Percentiles rank a stretch among this genome's conserved stretches.
Conservation (phyloP, 768 basidiomycete genomes). For the Pulveroboletus sp. region DNA sequence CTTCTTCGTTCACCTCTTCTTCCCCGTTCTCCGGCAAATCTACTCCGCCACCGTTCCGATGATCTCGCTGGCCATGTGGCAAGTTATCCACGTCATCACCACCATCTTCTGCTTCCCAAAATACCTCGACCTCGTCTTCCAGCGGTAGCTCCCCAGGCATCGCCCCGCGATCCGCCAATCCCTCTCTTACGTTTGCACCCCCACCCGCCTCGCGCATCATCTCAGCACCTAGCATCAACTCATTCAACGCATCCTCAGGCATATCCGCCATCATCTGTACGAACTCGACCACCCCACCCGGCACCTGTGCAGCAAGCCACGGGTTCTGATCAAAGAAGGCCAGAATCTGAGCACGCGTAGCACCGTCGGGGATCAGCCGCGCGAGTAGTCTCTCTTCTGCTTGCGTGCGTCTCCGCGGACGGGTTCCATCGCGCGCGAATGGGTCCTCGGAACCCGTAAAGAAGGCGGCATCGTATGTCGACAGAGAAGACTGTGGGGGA, state of each 20-base stretch:
- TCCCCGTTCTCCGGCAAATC: conserved; percentile 36
- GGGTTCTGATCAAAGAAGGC: conserved; percentile 58
- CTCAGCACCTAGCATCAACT: conserved; percentile 48
- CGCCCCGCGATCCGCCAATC: conserved; percentile 18
- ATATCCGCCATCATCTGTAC: conserved; percentile 51
- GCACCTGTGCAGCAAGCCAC: conserved; percentile 50
- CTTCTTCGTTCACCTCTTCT: too few relatives aligned
- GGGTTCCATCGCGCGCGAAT: conserved; percentile 26
- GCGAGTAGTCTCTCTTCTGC: conserved; percentile 50
- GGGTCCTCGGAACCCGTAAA: conserved; percentile 62
- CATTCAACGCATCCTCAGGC: conserved; percentile 55
- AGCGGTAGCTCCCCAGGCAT: conserved; percentile 44
- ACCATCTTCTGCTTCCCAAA: conserved; percentile 21
- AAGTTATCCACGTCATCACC: conserved; percentile 26
- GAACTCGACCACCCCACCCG: conserved; percentile 62
- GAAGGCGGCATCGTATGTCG: conserved; percentile 66
- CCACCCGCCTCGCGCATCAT: conserved; percentile 32
- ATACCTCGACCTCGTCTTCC: conserved; percentile 30
- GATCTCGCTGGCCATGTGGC: conserved; percentile 17
- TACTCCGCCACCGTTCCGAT: conserved; percentile 20
- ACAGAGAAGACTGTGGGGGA: conserved; percentile 61
- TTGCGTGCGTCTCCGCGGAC: conserved; percentile 37
- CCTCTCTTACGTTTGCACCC: conserved; percentile 22
- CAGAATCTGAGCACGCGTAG: conserved; percentile 53
- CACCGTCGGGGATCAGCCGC: conserved; percentile 53